phyloP scores from a whole-genome alignment of 2,329 filamentous ascomycete species.

The Arachnopeziza araneosa region DNA sequence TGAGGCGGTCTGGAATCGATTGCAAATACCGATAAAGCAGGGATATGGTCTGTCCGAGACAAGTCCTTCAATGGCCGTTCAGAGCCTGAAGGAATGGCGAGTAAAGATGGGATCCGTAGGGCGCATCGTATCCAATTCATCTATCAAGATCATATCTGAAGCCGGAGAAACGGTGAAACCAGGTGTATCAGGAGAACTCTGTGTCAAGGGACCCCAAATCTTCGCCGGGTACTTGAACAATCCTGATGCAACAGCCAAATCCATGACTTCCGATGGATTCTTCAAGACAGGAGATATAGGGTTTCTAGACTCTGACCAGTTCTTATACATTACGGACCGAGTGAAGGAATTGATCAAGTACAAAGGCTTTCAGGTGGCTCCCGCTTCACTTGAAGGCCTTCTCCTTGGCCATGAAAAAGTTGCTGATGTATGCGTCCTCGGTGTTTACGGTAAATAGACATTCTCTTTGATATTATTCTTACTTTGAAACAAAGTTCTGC shows the following conservation, averaged over 20 bases:
- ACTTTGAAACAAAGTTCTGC: neutral
- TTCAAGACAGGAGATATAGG: constrained; percentile 80
- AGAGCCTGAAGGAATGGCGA: constrained; percentile 7
- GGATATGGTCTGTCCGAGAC: constrained; percentile 86
- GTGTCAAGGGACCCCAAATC: constrained; percentile 58
- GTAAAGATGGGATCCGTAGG: constrained; percentile 78
- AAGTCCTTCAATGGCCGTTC: constrained; percentile 69
- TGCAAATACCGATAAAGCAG: constrained; percentile 76
- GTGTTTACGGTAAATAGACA: constrained; percentile 38
- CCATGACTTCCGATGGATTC: constrained; percentile 69
- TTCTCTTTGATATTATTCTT: neutral
- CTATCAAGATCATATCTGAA: constrained; percentile 66
- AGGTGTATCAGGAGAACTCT: constrained; percentile 63
- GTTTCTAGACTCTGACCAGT: constrained; percentile 66
- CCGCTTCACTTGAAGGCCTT: constrained; percentile 55
- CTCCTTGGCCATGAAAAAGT: constrained; percentile 40
- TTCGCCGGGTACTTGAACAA: constrained; percentile 56
- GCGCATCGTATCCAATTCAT: constrained; percentile 59
- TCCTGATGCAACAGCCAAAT: constrained; percentile 59
- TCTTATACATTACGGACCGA: constrained; percentile 85
- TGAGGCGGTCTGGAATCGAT: constrained; percentile 63
- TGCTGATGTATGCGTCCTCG: constrained; percentile 56
- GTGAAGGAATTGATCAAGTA: constrained; percentile 60
- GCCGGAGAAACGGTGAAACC: constrained; percentile 37
- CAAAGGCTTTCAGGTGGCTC: constrained; percentile 63